These are phyloP conservation scores for Metschnikowia drakensbergensis DNA, from an alignment of 805 yeast genomes.

Conservation along the genomic window DNA sequence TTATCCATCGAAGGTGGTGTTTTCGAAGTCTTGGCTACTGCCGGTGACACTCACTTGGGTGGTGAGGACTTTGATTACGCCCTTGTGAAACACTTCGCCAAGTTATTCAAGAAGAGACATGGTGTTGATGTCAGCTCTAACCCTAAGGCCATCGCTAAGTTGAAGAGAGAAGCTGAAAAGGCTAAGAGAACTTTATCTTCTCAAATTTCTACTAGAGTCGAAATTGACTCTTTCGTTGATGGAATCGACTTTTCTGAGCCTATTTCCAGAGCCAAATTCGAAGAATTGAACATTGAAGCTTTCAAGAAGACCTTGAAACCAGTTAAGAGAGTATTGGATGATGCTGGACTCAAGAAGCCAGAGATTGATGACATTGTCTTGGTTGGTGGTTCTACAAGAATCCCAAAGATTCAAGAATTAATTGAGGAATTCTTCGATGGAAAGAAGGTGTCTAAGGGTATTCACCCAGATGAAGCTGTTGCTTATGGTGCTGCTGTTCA, in stretches of 20 bases:
- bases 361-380: slow-evolving; percentile 21
- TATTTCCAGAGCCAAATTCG: slow-evolving; percentile 21
- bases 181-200: slow-evolving; percentile 23
- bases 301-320: slow-evolving; percentile 23
- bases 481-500: slow-evolving; percentile 77
- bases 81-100: slow-evolving; percentile 19
- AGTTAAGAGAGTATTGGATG: slow-evolving; percentile 20
- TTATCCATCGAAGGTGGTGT: slow-evolving; percentile 23
- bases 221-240: slow-evolving; percentile 20
- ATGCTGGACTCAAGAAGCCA: slow-evolving; percentile 19
- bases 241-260: slow-evolving; percentile 23
- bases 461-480: slow-evolving; percentile 47
- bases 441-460: slow-evolving; percentile 23
- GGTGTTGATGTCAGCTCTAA: slow-evolving; percentile 16
- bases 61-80: slow-evolving; percentile 22
- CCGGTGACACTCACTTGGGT: slow-evolving; percentile 34
- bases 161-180: slow-evolving; percentile 23
- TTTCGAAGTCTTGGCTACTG: slow-evolving; percentile 30
- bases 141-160: slow-evolving; percentile 21
- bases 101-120: slow-evolving; percentile 20
- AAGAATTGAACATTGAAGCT: slow-evolving; percentile 21
- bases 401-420: slow-evolving; percentile 21
- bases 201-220: slow-evolving; percentile 19
- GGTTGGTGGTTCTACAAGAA: slow-evolving; percentile 23
- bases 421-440: slow-evolving; percentile 20